Evolutionary conservation across 2,329 filamentous ascomycete genomes (phyloP).

Genomic region (Myotisia sp.): DNA sequence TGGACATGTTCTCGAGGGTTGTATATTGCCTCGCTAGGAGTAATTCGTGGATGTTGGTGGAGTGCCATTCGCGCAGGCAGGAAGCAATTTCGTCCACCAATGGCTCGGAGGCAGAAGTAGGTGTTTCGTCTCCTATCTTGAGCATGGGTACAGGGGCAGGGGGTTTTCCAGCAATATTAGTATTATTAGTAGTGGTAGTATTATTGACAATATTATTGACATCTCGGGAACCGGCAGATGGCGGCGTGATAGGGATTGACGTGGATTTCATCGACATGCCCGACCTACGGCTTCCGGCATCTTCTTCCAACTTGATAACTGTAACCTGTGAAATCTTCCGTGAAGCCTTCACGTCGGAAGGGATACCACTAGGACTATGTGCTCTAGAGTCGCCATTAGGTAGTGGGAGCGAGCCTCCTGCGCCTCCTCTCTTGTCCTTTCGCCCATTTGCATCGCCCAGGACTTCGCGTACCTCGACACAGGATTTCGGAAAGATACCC

Average conservation of each 20-base stretch:
- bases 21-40: conserved; percentile 70
- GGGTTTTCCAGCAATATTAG: conserved; percentile 54
- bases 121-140: conserved; percentile 93
- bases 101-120: conserved; percentile 75
- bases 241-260: conserved; percentile 22
- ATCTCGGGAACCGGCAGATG: conserved; percentile 37
- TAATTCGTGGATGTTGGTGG: conserved; percentile 85
- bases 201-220: too few species aligned
- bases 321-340: conserved; percentile 28
- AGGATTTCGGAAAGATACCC: conserved; percentile 91
- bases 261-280: conserved; percentile 17
- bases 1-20: conserved; percentile 65
- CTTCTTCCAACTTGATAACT: conserved; percentile 25
- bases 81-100: conserved; percentile 95
- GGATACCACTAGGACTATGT: conserved; percentile 9
- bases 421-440: conserved; percentile 14
- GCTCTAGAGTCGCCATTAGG: conserved; percentile 15
- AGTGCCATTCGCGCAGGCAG: conserved; percentile 95
- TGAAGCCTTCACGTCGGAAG: conserved; percentile 21
- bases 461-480: conserved; percentile 86
- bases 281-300: conserved; percentile 20
- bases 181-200: too few species aligned
- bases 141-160: conserved; percentile 91
- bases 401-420: conserved; percentile 17
- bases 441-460: conserved; percentile 54